phyloP scores from a whole-genome alignment of 805 yeast genomes.

The Candida piceae region DNA sequence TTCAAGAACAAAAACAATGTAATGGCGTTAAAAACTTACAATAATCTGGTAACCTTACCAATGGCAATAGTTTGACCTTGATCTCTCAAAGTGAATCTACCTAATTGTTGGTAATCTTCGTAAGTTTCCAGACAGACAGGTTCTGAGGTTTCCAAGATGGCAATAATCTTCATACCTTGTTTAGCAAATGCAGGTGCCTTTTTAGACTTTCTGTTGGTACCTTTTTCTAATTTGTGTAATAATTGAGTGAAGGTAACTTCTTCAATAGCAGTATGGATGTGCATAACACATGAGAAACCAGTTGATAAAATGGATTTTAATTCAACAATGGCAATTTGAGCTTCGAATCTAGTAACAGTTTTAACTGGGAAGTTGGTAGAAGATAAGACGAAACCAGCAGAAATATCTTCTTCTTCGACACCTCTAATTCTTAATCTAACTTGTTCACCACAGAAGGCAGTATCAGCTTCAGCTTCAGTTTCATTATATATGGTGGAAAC shows the following conservation, averaged over 20 bases:
- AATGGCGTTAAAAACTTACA: too few species aligned
- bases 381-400: slow-evolving; percentile 87
- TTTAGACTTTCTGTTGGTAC: slow-evolving; percentile 93
- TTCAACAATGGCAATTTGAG: slow-evolving; percentile 95
- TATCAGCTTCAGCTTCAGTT: slow-evolving; percentile 88
- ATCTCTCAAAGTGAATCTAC: slow-evolving; percentile 97
- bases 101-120: slow-evolving; percentile 89
- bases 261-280: slow-evolving; percentile 96
- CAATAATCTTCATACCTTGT: slow-evolving; percentile 97
- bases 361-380: slow-evolving; percentile 84
- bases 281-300: slow-evolving; percentile 98
- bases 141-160: slow-evolving; percentile 75
- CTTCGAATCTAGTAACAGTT: slow-evolving; percentile 86
- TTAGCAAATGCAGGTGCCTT: slow-evolving; percentile 98
- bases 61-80: slow-evolving; percentile 98
- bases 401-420: slow-evolving; percentile 94
- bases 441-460: slow-evolving; percentile 95
- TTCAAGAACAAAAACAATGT: too few species aligned
- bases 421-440: slow-evolving; percentile 91
- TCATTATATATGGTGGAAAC: slow-evolving; percentile 86
- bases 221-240: slow-evolving; percentile 91
- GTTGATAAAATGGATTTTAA: slow-evolving; percentile 89
- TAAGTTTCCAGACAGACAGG: slow-evolving; percentile 94
- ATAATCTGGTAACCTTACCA: slow-evolving; percentile 91
- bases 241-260: slow-evolving; percentile 80